Base-by-base conservation (phyloP, 371 early-diverging fungal species). In the Mucor velutinosus region DNA sequence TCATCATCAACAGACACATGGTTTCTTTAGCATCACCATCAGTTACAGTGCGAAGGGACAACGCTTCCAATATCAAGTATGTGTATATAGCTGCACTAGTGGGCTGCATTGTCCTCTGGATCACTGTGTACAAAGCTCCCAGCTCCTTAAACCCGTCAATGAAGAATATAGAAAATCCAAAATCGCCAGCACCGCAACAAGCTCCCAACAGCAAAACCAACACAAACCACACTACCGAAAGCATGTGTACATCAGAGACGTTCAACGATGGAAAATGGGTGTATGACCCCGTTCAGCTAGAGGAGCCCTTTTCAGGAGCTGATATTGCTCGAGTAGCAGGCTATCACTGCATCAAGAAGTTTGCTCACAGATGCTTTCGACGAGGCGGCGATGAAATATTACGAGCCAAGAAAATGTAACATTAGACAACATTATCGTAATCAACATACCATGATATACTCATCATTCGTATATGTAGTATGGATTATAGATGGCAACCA, bases 321-420 rank as follows among this genome's bases (percentile, higher is more conserved):
- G 68, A 70, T 7, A 41, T 79, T 10, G 76, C 74, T 19, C 49
- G 65, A 45, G 70, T 61, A 3, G 64, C 71, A 15, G 72, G 74
- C 12, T 83, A 83, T 62, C 65, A 75, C 35, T 83, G 83, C 59
- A 23, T 65, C 4, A 64, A 71, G 8, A 74, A 75, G 19, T 83
- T 83, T 35, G 76, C 79, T n/a, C 83, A 83, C 62, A 66, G 77
- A 58, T 83, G 83, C 55, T 83, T 79, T 56, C 70, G 70, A 23
- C 69, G 78, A 43, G 72, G 71, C 35, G 49, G 61, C 6, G 47
- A 66, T 11, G 82, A 82, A 55, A 55, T 76, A 6, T 19, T 67
- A 27, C 70, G 83, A 53, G 71, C 75, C 21, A 68, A 70, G 39
- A 60, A 66, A 60, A 76, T 79, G 82, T 79, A 73, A 62, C 27